phyloP scores from a whole-genome alignment of 2,329 filamentous ascomycete genomes.

The Cryphonectria radicalis region DNA sequence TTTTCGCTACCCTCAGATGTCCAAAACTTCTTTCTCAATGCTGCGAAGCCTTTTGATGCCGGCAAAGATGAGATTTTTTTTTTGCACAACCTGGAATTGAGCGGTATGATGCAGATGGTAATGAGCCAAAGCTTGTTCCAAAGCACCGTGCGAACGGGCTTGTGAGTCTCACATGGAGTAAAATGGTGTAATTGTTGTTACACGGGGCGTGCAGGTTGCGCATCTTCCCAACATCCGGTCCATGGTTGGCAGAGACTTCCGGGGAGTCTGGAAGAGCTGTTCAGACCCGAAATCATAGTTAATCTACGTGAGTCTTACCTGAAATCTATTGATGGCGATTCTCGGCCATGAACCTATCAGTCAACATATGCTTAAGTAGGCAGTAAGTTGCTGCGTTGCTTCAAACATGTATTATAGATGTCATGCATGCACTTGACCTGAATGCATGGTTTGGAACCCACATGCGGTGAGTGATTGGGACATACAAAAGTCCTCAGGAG shows the following conservation, averaged over 20 bases:
- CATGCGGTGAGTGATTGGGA: no score
- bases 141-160: background rate
- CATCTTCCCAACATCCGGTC: background rate
- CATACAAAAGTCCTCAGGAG: no score
- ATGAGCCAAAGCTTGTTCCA: background rate
- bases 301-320: background rate
- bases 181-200: background rate
- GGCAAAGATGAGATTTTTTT: background rate
- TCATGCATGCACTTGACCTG: no score
- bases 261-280: background rate
- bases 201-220: background rate
- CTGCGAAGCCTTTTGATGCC: background rate
- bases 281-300: background rate
- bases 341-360: background rate
- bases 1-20: background rate
- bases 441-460: no score
- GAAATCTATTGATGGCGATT: background rate
- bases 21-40: background rate
- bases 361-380: background rate
- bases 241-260: background rate
- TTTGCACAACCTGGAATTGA: background rate
- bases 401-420: background rate
- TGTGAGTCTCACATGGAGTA: background rate
- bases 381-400: background rate
- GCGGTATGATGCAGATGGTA: background rate